Percentiles rank a stretch among this genome's conserved stretches.
Conservation (phyloP, 805 yeast genomes). For the Spathaspora gorwiae region DNA sequence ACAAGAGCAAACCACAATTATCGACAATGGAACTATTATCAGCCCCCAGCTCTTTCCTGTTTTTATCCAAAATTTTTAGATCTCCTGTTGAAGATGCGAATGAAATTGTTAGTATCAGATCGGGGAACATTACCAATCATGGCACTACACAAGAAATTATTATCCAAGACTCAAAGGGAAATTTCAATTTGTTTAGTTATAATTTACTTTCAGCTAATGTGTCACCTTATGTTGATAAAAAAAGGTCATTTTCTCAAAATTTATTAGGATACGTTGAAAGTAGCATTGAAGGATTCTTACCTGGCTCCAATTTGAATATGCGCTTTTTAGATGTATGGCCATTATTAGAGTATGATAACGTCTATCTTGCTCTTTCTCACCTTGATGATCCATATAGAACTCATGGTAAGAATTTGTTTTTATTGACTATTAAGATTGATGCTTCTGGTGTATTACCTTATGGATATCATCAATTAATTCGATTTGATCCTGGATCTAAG, state of each 20-base stretch:
- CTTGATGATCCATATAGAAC: constrained; percentile 13
- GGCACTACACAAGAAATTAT: constrained; percentile 41
- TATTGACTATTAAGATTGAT: constrained; percentile 52
- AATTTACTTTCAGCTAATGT: constrained; percentile 27
- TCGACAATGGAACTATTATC: constrained; percentile 28
- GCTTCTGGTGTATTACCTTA: constrained; percentile 48
- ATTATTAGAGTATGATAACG: constrained; percentile 24
- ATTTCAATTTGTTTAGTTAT: constrained; percentile 25
- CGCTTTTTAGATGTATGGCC: constrained; percentile 61
- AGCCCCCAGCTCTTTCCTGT: constrained; percentile 6
- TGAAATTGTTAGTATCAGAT: constrained; percentile 55
- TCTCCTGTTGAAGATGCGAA: constrained; percentile 14
- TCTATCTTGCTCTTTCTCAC: constrained; percentile 39
- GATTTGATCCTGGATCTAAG: constrained; percentile 18
- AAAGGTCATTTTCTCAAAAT: constrained; percentile 26
- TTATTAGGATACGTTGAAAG: constrained; percentile 26
- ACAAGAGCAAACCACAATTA: constrained; percentile 56
- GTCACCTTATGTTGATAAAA: constrained; percentile 20
- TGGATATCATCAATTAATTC: constrained; percentile 64
- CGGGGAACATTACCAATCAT: constrained; percentile 49
- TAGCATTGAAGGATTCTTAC: constrained; percentile 38
- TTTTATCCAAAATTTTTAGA: constrained; percentile 5
- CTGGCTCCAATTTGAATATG: constrained; percentile 46
- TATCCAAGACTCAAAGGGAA: constrained; percentile 45
- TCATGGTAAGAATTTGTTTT: constrained; percentile 31